These are phyloP conservation scores for Ambrosia hybrid DNA, from an alignment of 140 eudicot species.

Conservation along the genomic window DNA sequence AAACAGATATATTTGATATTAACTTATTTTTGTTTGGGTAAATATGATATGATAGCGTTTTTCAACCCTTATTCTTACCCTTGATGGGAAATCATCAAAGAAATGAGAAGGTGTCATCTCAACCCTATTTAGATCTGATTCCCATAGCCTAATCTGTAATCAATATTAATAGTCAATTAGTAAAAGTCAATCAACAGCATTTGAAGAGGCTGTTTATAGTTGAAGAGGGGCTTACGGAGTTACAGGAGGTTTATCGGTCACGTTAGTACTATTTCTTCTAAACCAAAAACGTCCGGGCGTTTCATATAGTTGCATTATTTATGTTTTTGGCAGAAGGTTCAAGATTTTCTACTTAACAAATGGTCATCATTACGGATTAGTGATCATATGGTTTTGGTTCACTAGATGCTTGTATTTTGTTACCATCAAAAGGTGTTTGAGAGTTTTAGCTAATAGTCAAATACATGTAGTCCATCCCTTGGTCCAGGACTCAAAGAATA, in stretches of 20 bases:
- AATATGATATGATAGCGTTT: too few species aligned
- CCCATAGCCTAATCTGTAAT: slow-evolving; percentile 89
- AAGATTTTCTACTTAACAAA: background rate
- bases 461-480: too few species aligned
- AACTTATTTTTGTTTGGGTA: background rate
- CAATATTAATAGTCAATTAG: slow-evolving; percentile 3
- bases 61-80: slow-evolving; percentile 55
- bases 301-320: slow-evolving; percentile 1
- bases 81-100: slow-evolving; percentile 82
- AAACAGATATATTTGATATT: background rate
- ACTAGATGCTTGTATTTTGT: background rate
- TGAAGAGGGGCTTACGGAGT: background rate
- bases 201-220: background rate
- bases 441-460: background rate
- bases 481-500: too few species aligned
- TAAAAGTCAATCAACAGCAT: background rate
- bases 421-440: background rate
- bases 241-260: background rate
- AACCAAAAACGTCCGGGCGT: background rate
- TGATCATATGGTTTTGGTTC: slow-evolving; percentile 18
- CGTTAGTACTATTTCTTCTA: too few species aligned
- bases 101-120: slow-evolving; percentile 80
- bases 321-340: background rate
- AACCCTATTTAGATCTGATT: slow-evolving; percentile 88
- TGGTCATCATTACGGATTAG: background rate